phyloP scores from a whole-genome alignment of 2,329 filamentous ascomycete species.

The Alternaria sp. region DNA sequence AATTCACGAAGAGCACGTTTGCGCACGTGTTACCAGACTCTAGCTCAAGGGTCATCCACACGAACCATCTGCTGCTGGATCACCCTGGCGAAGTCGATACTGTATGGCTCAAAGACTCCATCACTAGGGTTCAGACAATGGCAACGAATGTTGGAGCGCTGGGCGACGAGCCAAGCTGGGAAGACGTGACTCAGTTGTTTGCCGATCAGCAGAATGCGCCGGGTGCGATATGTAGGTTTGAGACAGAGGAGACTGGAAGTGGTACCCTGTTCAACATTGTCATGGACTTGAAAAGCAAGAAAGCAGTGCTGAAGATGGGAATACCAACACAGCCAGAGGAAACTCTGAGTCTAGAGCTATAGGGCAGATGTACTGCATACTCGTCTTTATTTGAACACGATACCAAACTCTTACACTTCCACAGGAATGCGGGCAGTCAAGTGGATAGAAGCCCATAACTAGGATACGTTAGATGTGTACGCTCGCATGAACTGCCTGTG shows the following conservation, averaged over 20 bases:
- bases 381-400: neutral
- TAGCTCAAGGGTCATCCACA: constrained; percentile 48
- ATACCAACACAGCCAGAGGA: constrained; percentile 41
- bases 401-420: neutral
- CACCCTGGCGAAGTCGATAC: constrained; percentile 50
- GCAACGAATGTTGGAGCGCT: constrained; percentile 35
- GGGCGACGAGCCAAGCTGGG: constrained; percentile 30
- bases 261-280: constrained; percentile 47
- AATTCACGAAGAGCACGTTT: constrained; percentile 52
- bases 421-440: neutral
- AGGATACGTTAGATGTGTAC: neutral
- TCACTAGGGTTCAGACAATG: constrained; percentile 47
- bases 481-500: neutral
- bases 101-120: constrained; percentile 53
- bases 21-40: constrained; percentile 42
- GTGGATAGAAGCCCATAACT: neutral
- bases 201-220: constrained; percentile 52
- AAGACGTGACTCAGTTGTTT: constrained; percentile 45
- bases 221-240: constrained; percentile 38
- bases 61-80: constrained; percentile 52
- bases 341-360: constrained; percentile 29
- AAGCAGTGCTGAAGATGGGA: constrained; percentile 37
- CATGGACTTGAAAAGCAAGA: constrained; percentile 44
- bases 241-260: constrained; percentile 35
- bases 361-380: neutral